Evolutionary conservation across 1,284 basidiomycete species (phyloP).

Genomic region (Cystobasidium sp.): DNA sequence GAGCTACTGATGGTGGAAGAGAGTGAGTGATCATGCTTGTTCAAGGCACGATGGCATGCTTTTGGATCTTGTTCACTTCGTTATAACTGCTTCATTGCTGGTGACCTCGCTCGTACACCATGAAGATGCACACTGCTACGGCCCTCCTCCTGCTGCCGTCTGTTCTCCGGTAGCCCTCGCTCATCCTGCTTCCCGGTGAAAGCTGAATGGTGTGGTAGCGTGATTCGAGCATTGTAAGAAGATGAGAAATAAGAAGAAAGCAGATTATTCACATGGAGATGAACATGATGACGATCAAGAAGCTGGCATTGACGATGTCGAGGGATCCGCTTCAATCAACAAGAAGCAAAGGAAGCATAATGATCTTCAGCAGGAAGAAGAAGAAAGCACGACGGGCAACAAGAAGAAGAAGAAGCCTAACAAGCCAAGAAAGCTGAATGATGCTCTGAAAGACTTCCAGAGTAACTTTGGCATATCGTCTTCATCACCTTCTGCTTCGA

Average conservation of each 20-base stretch:
- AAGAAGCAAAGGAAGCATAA: slow-evolving; percentile 6
- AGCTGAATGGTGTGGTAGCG: too few species aligned
- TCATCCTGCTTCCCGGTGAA: too few species aligned
- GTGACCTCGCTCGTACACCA: too few species aligned
- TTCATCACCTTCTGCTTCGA: slow-evolving; percentile 1
- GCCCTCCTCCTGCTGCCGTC: too few species aligned
- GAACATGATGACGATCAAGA: neutral
- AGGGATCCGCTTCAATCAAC: neutral
- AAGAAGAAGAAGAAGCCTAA: slow-evolving; percentile 6
- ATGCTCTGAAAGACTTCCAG: slow-evolving; percentile 35
- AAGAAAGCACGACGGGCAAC: neutral
- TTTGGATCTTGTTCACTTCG: too few species aligned
- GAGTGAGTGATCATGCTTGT: too few species aligned
- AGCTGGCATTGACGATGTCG: neutral
- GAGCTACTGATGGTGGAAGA: too few species aligned
- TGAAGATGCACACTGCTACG: too few species aligned
- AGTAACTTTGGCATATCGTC: slow-evolving; percentile 29
- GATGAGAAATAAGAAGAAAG: neutral
- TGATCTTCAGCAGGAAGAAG: neutral
- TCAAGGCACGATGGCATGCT: too few species aligned
- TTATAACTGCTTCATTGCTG: too few species aligned
- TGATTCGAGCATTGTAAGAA: neutral
- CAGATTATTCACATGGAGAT: neutral
- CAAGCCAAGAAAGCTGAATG: slow-evolving; percentile 28
- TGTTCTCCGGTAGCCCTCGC: too few species aligned